phyloP scores from a whole-genome alignment of 108 stramenopile species.

The Schizochytrium sp. region DNA sequence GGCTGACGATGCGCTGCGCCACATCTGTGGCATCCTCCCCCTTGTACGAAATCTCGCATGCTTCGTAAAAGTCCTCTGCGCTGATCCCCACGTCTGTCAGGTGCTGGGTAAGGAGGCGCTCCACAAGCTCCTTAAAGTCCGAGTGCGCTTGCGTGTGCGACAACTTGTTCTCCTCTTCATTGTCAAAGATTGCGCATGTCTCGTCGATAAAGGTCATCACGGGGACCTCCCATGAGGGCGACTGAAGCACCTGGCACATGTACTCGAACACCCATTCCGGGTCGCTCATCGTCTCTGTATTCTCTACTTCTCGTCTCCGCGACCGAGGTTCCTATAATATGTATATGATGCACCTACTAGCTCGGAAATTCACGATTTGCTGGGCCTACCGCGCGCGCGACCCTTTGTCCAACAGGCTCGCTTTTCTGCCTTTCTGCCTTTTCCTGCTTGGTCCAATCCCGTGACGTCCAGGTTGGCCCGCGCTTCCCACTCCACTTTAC shows the following conservation, averaged over 20 bases:
- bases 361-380: too few species aligned
- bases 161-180: constrained; percentile 53
- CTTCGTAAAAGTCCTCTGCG: constrained; percentile 38
- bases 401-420: too few species aligned
- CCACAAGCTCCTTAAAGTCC: constrained; percentile 27
- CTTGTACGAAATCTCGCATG: constrained; percentile 26
- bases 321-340: too few species aligned
- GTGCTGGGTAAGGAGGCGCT: not conserved
- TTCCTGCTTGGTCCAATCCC: too few species aligned
- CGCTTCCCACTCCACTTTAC: not conserved
- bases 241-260: constrained; percentile 39
- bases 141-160: constrained; percentile 37
- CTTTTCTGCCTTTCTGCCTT: too few species aligned
- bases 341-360: too few species aligned
- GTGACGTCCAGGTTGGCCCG: not conserved
- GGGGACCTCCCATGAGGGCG: constrained; percentile 37
- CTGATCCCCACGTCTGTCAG: constrained; percentile 39
- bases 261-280: constrained; percentile 49
- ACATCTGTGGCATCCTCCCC: constrained; percentile 23
- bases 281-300: not conserved
- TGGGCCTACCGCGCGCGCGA: too few species aligned
- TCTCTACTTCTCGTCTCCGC: too few species aligned
- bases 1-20: constrained; percentile 19
- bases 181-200: constrained; percentile 45
- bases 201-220: constrained; percentile 48